phyloP scores from a whole-genome alignment of 2,329 filamentous ascomycete species.

The Helicocarpus griseus region DNA sequence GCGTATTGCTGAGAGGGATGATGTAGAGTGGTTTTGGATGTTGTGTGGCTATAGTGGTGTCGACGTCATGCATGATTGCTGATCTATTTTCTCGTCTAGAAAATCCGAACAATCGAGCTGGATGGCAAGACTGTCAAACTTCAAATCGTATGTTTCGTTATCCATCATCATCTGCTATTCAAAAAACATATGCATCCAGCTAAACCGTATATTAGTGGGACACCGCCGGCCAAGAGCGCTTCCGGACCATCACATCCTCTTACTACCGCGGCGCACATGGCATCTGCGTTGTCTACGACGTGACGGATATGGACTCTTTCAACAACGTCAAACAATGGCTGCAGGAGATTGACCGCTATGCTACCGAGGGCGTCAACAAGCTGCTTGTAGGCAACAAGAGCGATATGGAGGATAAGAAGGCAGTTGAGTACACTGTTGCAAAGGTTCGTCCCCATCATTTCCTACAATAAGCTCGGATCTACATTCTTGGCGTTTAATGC shows the following conservation, averaged over 20 bases:
- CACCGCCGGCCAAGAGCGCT: conserved; percentile 96
- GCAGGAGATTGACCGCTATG: conserved; percentile 98
- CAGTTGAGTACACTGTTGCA: conserved; percentile 97
- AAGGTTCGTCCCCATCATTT: conserved; percentile 75
- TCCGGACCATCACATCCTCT: conserved; percentile 98
- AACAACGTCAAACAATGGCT: conserved; percentile 99
- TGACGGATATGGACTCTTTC: conserved; percentile 99
- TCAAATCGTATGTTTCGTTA: conserved; percentile 68
- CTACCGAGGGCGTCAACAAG: conserved; percentile 99
- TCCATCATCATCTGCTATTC: neutral
- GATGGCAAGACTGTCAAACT: conserved; percentile 99
- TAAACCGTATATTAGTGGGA: conserved; percentile 64
- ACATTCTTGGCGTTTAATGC: too few species aligned
- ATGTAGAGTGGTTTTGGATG: neutral
- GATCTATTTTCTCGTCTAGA: conserved; percentile 44
- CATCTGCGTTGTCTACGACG: conserved; percentile 99
- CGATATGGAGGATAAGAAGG: conserved; percentile 99
- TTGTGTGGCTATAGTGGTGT: neutral
- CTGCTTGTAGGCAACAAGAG: conserved; percentile 99
- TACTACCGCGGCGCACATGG: conserved; percentile 99
- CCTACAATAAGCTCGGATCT: too few species aligned
- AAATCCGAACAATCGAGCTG: conserved; percentile 99
- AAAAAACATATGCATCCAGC: neutral
- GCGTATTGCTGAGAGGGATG: neutral
- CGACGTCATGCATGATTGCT: conserved; percentile 5